Conservation (phyloP, 1,284 basidiomycete genomes). For the Termitomyces sp. region DNA sequence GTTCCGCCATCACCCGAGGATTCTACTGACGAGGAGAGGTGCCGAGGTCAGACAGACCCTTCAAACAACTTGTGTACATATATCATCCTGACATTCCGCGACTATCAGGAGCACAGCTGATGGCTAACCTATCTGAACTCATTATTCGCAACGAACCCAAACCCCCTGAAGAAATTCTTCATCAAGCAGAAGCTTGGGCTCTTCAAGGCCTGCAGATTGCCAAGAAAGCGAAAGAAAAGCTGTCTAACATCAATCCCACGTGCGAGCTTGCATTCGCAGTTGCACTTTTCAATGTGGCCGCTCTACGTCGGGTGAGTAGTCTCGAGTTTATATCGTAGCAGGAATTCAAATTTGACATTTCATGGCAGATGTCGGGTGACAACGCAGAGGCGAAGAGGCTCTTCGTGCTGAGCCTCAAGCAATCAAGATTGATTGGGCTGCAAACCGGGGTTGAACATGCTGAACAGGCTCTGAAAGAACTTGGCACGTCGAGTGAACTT, state of each 20-base stretch:
- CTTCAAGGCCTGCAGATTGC: conserved; percentile 49
- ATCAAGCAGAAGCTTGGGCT: conserved; percentile 61
- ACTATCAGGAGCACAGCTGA: conserved; percentile 58
- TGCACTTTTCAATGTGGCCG: conserved; percentile 59
- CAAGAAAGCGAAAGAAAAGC: conserved; percentile 32
- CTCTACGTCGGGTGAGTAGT: conserved; percentile 33
- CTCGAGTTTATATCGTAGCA: background rate
- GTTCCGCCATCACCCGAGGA: conserved; percentile 44
- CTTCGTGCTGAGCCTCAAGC: conserved; percentile 43
- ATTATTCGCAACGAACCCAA: conserved; percentile 43
- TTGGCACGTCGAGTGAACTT: conserved; percentile 21
- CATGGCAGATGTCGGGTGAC: conserved; percentile 47
- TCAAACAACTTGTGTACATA: background rate
- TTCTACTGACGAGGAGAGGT: conserved; percentile 47
- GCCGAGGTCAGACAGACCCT: conserved; percentile 43
- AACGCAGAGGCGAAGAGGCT: conserved; percentile 37
- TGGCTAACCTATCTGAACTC: conserved; percentile 63
- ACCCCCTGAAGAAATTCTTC: conserved; percentile 38
- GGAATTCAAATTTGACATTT: background rate
- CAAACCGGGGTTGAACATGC: conserved; percentile 48
- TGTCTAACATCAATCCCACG: conserved; percentile 24
- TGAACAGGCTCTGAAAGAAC: conserved; percentile 39
- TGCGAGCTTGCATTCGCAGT: conserved; percentile 60
- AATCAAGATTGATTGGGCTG: conserved; percentile 45
- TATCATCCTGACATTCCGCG: background rate